phyloP scores from a whole-genome alignment of 1,284 basidiomycete species.

The Moesziomyces antarcticus region DNA sequence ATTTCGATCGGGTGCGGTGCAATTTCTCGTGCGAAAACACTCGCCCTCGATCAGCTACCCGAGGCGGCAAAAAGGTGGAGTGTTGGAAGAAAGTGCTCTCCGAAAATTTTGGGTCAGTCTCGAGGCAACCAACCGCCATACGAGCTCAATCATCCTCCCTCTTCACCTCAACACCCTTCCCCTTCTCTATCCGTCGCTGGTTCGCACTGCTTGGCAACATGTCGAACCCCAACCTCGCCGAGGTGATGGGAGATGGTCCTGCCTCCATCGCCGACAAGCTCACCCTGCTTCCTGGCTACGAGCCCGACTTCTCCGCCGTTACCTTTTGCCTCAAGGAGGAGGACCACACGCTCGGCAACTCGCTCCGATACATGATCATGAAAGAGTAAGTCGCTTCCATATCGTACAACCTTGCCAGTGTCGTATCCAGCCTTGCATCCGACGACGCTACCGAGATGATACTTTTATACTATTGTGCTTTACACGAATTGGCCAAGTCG shows the following conservation, averaged over 20 bases:
- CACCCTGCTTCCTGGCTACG: conserved; percentile 74
- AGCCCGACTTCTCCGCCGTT: conserved; percentile 84
- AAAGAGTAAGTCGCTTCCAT: conserved; percentile 83
- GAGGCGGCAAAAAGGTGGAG: not conserved
- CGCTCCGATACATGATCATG: conserved; percentile 97
- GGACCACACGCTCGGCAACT: conserved; percentile 94
- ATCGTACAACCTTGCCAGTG: not conserved
- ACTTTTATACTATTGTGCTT: conserved; percentile 44
- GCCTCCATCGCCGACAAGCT: conserved; percentile 46
- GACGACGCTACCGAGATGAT: conserved; percentile 44
- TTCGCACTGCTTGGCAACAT: conserved; percentile 9
- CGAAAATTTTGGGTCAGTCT: not conserved
- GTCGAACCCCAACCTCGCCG: conserved; percentile 53
- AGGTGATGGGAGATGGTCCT: conserved; percentile 50
- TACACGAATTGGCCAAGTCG: conserved; percentile 51
- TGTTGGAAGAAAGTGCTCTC: conserved; percentile 4
- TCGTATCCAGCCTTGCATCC: conserved; percentile 2
- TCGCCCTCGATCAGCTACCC: not conserved
- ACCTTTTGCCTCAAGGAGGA: conserved; percentile 94
- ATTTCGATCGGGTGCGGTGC: not conserved
- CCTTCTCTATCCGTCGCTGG: not conserved
- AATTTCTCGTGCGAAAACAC: conserved; percentile 19
- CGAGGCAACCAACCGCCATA: not conserved
- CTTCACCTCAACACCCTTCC: conserved; percentile 1
- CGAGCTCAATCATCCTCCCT: not conserved